Base-by-base conservation (phyloP, 441 rosid genomes). In the Melastoma candidum region DNA sequence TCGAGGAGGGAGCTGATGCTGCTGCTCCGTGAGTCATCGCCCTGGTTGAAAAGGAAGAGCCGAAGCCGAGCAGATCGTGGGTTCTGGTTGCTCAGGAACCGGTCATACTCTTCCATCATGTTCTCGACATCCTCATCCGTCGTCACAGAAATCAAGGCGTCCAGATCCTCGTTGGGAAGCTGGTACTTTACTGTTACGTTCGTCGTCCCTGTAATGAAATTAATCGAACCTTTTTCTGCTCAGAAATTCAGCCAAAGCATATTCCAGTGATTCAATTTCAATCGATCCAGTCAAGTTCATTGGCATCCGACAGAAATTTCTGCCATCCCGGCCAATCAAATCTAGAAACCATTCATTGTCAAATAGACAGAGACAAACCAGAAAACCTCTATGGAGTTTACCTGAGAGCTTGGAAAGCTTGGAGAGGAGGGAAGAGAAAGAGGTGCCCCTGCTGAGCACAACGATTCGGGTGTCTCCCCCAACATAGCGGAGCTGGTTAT, bases 91-190 rank as follows among this genome's bases (percentile, higher is more conserved):
- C 63, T 79, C 43, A 76, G 74, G 22, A 82, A 11, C 53, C 98
- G 96, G 56, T 92, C 96, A 67, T 82, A 87, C 51, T 92, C 98
- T 4, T 92, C 98, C 73, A 92, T 84, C 98, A 92, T 85, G 83
- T 92, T 92, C 61, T 92, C 96, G 4, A 85, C 75, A 62, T 92
- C 98, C 71, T 92, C 98, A 24, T 92, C 98, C 11, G 89, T 85
- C 1, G 94, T 77, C 54, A 92, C 89, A 2, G 98, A 80, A 45
- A 92, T 92, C 71, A 87, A 72, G 57, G 96, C 85, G 60, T 92
- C 96, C 26, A 92, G 95, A 77, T 92, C 96, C 58, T 92, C 96
- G 57, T 84, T 87, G 9, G 96, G 98, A 10, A 92, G 83, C 75
- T 92, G 96, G 59, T 87, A 92, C 76, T 92, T 92, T 36, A 92